These are phyloP conservation scores for Microcyclosporella mali DNA, from an alignment of 2,329 filamentous ascomycete genomes.

Conservation along the genomic window DNA sequence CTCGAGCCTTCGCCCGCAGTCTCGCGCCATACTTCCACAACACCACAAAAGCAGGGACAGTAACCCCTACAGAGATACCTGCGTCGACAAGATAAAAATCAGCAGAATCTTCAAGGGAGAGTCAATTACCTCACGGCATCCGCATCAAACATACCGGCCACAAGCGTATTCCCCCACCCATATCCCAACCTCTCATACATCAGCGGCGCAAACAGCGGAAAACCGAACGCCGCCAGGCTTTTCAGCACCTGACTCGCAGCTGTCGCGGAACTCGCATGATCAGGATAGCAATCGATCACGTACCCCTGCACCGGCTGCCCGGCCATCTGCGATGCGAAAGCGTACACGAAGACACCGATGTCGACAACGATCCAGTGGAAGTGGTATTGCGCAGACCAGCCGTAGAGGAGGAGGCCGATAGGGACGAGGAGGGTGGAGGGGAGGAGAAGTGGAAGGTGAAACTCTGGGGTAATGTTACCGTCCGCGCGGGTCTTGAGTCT, in stretches of 20 bases:
- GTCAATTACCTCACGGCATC: too few relatives aligned
- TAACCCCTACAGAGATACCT: too few relatives aligned
- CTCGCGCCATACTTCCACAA: conserved; percentile 11
- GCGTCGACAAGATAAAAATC: too few relatives aligned
- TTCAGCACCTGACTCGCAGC: conserved; percentile 43
- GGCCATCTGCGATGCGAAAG: conserved; percentile 11
- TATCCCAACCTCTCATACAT: conserved; percentile 35
- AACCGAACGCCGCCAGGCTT: conserved; percentile 44
- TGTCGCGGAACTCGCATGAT: conserved; percentile 43
- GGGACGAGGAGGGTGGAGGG: conserved; percentile 13
- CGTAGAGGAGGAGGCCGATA: conserved; percentile 39
- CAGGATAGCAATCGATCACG: conserved; percentile 42
- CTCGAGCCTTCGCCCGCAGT: conserved; percentile 11
- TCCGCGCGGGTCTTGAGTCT: conserved; percentile 4
- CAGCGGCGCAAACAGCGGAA: conserved; percentile 44
- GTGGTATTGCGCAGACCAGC: conserved; percentile 38
- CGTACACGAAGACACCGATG: conserved; percentile 17
- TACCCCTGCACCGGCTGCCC: conserved; percentile 29
- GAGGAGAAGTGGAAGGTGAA: conserved; percentile 20
- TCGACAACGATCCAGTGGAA: conserved; percentile 35
- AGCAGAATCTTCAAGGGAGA: too few relatives aligned
- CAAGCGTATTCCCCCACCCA: conserved; percentile 32
- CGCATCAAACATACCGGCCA: conserved; percentile 13
- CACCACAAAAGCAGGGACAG: conserved; percentile 8
- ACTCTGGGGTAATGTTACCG: conserved; percentile 15